Base-by-base conservation (phyloP, 2,329 filamentous ascomycete genomes). In the Alternaria angustiovoidea region DNA sequence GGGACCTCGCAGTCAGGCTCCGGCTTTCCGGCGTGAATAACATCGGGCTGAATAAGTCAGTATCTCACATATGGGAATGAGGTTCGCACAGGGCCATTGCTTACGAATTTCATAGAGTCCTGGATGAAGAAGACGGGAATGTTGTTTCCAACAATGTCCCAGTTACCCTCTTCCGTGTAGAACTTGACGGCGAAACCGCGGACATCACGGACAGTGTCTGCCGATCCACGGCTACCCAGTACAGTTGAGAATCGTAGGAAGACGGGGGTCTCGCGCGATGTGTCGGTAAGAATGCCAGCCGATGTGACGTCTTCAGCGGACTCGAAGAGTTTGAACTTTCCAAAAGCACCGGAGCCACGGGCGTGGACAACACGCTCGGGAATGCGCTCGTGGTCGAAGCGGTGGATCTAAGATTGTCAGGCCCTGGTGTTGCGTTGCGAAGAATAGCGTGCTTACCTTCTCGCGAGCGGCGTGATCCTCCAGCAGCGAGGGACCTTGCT, bases 131-230 rank as follows among this genome's bases (percentile, higher is more conserved):
- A 91, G 12, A 92, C 88, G 0, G 89, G 88, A 43, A 91, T 91
- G 65, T 92, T 88, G 78, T 93, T 92, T 34, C 89, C 89, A 2
- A 91, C 88, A 30, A 91, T 82, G 64, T 92, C 90, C 87, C 89
- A 92, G 67, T 91, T 93, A 4, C 91, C 91, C 69, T 94, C 91
- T 0, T 90, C 81, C 0, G 91, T 93, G 73, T 93, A 93, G 70
- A 92, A 88, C 77, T 92, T 92, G 63, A 92, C 79, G 0, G 91
- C 91, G 64, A 94, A 95, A 1, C 92, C 91, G 38, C 91, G 87
- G 2, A 93, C 90, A 81, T 95, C 91, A n/a, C 92, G 87, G 1
- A 93, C 91, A 0, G 91, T 94, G 73, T 95, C 92, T 6, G 91
- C 90, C 52, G 89, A 91, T 12, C 91, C 92, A 34, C 88, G 85